These are phyloP conservation scores for Aureobasidium sp. DNA, from an alignment of 2,329 filamentous ascomycete genomes.

Conservation along the genomic window DNA sequence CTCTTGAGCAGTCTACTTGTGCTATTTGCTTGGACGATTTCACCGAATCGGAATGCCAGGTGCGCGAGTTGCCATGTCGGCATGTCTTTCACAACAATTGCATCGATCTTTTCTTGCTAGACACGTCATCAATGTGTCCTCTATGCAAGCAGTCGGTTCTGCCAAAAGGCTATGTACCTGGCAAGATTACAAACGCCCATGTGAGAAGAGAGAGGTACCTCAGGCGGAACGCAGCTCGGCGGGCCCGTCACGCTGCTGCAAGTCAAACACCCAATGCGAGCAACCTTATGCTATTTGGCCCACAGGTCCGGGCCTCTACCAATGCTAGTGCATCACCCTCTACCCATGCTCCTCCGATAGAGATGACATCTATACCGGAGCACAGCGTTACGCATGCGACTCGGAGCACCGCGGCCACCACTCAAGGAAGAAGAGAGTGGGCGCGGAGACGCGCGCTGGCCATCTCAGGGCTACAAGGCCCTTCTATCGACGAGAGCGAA, in stretches of 20 bases:
- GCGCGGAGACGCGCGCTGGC: conserved; percentile 36
- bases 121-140: conserved; percentile 78
- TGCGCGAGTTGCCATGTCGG: conserved; percentile 78
- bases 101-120: conserved; percentile 72
- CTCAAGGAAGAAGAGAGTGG: conserved; percentile 31
- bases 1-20: conserved; percentile 68
- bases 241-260: conserved; percentile 11
- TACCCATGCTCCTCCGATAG: neutral
- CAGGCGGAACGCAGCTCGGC: conserved; percentile 48
- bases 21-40: conserved; percentile 87
- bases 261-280: neutral
- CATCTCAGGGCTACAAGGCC: conserved; percentile 29
- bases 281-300: neutral
- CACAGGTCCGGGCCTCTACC: neutral
- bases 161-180: conserved; percentile 50
- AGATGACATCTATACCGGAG: conserved; percentile 8
- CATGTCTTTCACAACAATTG: conserved; percentile 93
- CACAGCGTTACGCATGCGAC: neutral
- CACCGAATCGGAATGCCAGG: conserved; percentile 56
- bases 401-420: neutral
- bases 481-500: conserved; percentile 22
- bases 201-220: conserved; percentile 70
- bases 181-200: conserved; percentile 72
- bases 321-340: neutral
- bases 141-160: conserved; percentile 81